phyloP scores from a whole-genome alignment of 2,329 filamentous ascomycete genomes.

The Paracoccidioides brasiliensis region DNA sequence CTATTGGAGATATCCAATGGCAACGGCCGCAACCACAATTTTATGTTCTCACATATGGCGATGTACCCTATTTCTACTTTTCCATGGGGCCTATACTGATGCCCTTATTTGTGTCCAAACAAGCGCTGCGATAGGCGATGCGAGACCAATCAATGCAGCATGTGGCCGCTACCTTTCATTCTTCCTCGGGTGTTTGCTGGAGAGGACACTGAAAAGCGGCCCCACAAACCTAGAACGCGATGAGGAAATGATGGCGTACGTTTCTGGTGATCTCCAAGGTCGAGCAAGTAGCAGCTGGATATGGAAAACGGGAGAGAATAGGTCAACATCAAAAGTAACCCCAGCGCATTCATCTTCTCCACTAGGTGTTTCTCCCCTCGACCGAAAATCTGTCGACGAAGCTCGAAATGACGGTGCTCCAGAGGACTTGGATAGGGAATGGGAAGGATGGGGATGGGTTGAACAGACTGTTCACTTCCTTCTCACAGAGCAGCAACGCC shows the following conservation, averaged over 20 bases:
- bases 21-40: constrained; percentile 57
- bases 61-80: constrained; percentile 65
- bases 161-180: constrained; percentile 75
- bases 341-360: constrained; percentile 4
- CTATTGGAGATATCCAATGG: constrained; percentile 45
- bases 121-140: constrained; percentile 55
- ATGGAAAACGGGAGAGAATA: constrained; percentile 51
- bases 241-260: constrained; percentile 78
- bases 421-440: constrained; percentile 25
- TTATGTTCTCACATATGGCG: constrained; percentile 79
- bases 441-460: constrained; percentile 69
- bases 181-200: constrained; percentile 57
- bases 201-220: constrained; percentile 37
- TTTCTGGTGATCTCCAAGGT: constrained; percentile 75
- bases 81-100: constrained; percentile 58
- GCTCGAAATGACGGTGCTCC: constrained; percentile 36
- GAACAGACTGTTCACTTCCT: constrained; percentile 50
- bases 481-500: constrained; percentile 33
- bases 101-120: constrained; percentile 62
- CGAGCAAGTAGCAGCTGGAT: constrained; percentile 68
- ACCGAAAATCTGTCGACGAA: constrained; percentile 34
- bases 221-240: constrained; percentile 45
- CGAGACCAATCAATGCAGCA: constrained; percentile 57
- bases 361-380: constrained; percentile 4
- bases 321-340: constrained; percentile 15